Evolutionary conservation across 208 protist genomes (phyloP), one percentile per base, ranked within the genome.

Genomic region (Trypanosoma avium): DNA sequence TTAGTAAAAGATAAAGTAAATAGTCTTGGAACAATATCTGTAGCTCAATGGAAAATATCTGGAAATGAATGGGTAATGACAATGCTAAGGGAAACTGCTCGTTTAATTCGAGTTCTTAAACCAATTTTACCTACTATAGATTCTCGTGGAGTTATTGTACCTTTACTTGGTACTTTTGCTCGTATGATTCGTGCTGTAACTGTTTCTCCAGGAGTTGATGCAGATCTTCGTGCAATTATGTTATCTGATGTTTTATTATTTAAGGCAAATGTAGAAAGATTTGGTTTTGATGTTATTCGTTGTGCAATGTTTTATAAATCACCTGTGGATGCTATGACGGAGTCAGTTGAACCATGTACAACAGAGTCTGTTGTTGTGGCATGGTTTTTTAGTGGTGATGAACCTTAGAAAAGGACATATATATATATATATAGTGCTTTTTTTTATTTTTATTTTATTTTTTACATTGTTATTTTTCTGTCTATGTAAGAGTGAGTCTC

Each of bases 61-160:
- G 85, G 90, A 29, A 90, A 93, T 57, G 81, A 91, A 61, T 96
- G 87, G 88, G 77, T 96, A 17, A 93, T 96, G 87, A 76, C 79
- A 45, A 92, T 93, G 86, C 73, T 96, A 56, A 72, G 82, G 12
- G 87, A 96, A 73, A 82, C 83, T 40, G 90, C 88, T 17, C 77
- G 88, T 15, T 59, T 96, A 22, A 75, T 90, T 62, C 79, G 81
- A 0, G 67, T 64, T 3, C 13, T 96, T 56, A 80, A 78, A 24
- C 84, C 88, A 26, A 54, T 94, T 46, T 63, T 96, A 43, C 77
- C 86, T 3, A 50, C 67, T 4, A 32, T n/a, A 0, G 90, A 94
- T 68, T 67, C 81, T 47, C 72, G 81, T 40, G 79, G 78, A 21
- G 82, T 94, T 2, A 62, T 93, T 42, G 80, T 91, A 26, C 87